Base-by-base conservation (phyloP, 2,329 filamentous ascomycete species). In the Raffaelea ambrosiae region DNA sequence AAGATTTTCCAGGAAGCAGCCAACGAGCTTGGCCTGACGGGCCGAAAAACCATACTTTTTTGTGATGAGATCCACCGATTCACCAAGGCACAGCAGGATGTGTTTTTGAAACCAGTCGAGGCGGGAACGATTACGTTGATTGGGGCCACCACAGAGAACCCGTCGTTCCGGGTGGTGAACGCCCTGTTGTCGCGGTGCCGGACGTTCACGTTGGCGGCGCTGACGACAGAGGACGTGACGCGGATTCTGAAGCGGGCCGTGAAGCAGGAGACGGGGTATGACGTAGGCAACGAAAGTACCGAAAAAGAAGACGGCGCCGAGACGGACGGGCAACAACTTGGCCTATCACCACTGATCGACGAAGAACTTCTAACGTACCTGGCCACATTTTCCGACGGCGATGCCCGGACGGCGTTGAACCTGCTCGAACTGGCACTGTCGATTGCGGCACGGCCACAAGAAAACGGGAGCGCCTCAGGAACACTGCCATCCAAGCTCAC, bases 11-110 rank as follows among this genome's bases (percentile, higher is more conserved):
- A 74, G 20, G 89, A 96, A 55, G 90, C 93, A 0, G 81, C 79
- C 51, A 86, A 82, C 58, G 93, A 97, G 62, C 68, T 89, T 42
- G 70, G 73, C 1, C 70, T 97, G 45, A 94, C 88, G 0, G 91
- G 91, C 2, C 77, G 89, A 52, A 91, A 87, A 67, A 97, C 93
- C 0, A 95, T 98, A 54, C 81, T 98, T 54, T 98, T 98, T 64
- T 96, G 91, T 68, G 93, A 98, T 67, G 93, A 97, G 70, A 93
- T 96, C 43, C 89, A 95, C 65, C 74, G 91, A 23, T 95, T 95
- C 71, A 86, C 78, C 56, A 96, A 95, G 66, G 76, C 83, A 0
- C 93, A 97, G 63, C 93, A 98, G 61, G 93, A 97, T 65, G 86
- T 96, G 1, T 97, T 97, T 57, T 72, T 98, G 2, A 88, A 85